Evolutionary conservation across 306 rosid genomes (phyloP).

Genomic region (Psophocarpus tetragonolobus): DNA sequence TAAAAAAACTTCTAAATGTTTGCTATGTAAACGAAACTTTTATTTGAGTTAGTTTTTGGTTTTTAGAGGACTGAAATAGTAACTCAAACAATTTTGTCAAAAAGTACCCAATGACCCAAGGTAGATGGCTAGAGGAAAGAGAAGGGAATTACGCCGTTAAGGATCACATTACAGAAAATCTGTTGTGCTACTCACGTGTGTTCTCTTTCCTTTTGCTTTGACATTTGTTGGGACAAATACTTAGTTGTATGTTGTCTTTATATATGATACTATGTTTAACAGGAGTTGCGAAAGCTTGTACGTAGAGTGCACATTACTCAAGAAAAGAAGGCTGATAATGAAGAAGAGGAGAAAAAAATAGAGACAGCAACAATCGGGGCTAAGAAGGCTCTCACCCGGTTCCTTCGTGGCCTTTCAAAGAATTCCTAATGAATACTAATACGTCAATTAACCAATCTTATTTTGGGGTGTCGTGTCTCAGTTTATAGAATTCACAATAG

Average conservation of each 20-base stretch:
- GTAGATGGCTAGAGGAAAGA: neutral
- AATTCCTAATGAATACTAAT: slow-evolving; percentile 42
- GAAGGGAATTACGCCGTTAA: too few relatives aligned
- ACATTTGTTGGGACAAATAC: neutral
- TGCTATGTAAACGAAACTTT: too few relatives aligned
- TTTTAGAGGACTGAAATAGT: too few relatives aligned
- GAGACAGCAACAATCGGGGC: slow-evolving; percentile 47
- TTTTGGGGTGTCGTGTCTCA: neutral
- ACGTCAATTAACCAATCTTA: slow-evolving; percentile 9
- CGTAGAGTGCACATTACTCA: slow-evolving; percentile 57
- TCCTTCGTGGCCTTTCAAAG: slow-evolving; percentile 64
- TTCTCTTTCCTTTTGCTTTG: neutral
- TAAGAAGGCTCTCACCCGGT: slow-evolving; percentile 64
- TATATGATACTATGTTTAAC: slow-evolving; percentile 28
- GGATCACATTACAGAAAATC: neutral
- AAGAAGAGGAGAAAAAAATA: slow-evolving; percentile 52
- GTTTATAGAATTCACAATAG: neutral
- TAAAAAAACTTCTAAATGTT: too few relatives aligned
- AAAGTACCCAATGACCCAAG: too few relatives aligned
- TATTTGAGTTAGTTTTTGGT: too few relatives aligned
- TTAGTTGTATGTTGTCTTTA: neutral
- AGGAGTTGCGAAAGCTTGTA: slow-evolving; percentile 89
- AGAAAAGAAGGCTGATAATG: slow-evolving; percentile 43
- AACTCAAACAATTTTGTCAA: too few relatives aligned
- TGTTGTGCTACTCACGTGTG: neutral